Percentiles rank a stretch among this genome's conserved stretches.
phyloP scores from a whole-genome alignment of 768 basidiomycete genomes.

The Chiua virens region DNA sequence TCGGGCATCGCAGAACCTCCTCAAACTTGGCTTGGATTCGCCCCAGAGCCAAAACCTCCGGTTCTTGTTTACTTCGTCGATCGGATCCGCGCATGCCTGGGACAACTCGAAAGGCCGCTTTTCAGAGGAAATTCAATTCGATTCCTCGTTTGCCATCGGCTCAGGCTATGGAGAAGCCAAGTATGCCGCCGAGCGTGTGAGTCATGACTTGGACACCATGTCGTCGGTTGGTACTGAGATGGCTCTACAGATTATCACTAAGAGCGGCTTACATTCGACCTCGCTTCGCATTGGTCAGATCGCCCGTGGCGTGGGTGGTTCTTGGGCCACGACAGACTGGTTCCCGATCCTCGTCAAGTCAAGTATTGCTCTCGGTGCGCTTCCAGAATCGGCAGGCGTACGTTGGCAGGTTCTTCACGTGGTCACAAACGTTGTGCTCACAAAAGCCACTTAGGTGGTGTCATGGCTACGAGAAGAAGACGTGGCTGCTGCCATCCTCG shows the following conservation, averaged over 20 bases:
- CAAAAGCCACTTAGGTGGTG: too few species aligned
- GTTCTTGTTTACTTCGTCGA: constrained; percentile 42
- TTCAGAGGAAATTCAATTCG: too few species aligned
- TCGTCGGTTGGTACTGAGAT: too few species aligned
- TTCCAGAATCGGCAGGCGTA: constrained; percentile 36
- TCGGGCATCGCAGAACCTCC: too few species aligned
- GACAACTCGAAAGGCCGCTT: constrained; percentile 26
- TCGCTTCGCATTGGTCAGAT: constrained; percentile 49
- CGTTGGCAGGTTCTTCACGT: too few species aligned
- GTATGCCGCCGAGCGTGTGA: constrained; percentile 41
- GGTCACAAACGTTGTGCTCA: too few species aligned
- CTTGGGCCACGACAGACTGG: too few species aligned
- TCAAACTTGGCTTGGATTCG: too few species aligned
- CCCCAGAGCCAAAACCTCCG: too few species aligned
- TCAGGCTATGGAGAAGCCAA: constrained; percentile 49
- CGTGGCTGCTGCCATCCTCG: constrained; percentile 34
- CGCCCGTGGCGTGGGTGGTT: constrained; percentile 39
- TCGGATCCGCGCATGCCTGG: constrained; percentile 35
- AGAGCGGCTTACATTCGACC: constrained; percentile 36
- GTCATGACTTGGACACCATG: too few species aligned
- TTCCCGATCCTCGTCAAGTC: too few species aligned
- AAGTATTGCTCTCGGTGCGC: too few species aligned
- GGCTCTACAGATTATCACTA: constrained; percentile 34
- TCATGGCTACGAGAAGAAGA: constrained; percentile 45
- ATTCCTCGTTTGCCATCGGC: constrained; percentile 35